These are phyloP conservation scores for Pelargonium cotyledonis DNA, from an alignment of 441 rosid genomes.

Conservation along the genomic window DNA sequence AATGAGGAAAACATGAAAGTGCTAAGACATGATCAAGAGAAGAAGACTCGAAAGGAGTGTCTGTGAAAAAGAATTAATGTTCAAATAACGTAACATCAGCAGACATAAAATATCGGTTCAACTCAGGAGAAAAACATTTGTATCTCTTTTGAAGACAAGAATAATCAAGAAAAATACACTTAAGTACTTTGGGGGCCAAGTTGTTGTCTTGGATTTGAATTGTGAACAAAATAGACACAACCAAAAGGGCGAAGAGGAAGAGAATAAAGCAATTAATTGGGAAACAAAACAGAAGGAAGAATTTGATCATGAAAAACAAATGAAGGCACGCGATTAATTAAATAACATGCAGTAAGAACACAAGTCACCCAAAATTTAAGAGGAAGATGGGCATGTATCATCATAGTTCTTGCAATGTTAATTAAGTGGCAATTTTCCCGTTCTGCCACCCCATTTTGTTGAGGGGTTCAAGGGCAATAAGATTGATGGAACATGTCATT, in stretches of 20 bases:
- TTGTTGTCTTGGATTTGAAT: background rate
- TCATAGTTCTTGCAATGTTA: background rate
- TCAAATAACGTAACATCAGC: background rate
- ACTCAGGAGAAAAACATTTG: background rate
- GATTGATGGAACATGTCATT: background rate
- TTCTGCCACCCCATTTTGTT: conserved; percentile 10
- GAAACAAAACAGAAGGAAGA: conserved; percentile 1
- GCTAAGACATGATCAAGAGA: too few species aligned
- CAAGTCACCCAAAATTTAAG: background rate
- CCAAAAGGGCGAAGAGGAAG: background rate
- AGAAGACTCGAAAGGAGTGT: too few species aligned
- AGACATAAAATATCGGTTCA: background rate
- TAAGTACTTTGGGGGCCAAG: background rate
- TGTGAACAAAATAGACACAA: background rate
- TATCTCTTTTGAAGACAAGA: conserved; percentile 7
- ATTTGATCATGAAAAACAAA: background rate
- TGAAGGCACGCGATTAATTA: conserved; percentile 10
- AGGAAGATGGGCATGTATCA: background rate
- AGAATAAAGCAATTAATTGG: background rate
- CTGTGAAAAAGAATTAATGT: too few species aligned
- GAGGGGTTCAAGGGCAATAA: background rate
- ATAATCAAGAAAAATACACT: background rate
- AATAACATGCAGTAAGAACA: conserved; percentile 1
- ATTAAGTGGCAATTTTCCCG: background rate
- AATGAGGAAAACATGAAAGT: too few species aligned